Percentiles rank a stretch among this genome's conserved stretches.
phyloP scores from a whole-genome alignment of 75 land plant genomes.

The Picea glauca region DNA sequence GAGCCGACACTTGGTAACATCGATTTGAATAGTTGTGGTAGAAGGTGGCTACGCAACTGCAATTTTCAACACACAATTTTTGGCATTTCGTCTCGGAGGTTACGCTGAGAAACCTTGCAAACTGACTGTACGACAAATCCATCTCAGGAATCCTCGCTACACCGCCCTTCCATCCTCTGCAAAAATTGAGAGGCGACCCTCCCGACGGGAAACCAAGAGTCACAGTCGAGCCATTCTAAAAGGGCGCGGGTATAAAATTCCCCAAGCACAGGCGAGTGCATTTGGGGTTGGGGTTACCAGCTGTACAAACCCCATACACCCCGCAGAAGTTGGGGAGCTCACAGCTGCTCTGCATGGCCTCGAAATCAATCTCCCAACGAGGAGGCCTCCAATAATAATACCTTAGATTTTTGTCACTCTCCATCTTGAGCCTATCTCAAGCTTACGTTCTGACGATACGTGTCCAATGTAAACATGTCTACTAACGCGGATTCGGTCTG shows the following conservation, averaged over 20 bases:
- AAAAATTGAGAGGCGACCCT: constrained; percentile 10
- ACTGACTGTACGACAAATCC: constrained; percentile 47
- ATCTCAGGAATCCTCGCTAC: constrained; percentile 35
- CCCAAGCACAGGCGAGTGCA: constrained; percentile 26
- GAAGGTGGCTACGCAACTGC: constrained; percentile 53
- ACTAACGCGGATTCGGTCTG: constrained; percentile 36
- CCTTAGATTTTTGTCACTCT: constrained; percentile 55
- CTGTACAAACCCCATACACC: constrained; percentile 47
- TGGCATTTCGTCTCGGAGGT: constrained; percentile 35
- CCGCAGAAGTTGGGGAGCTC: constrained; percentile 67
- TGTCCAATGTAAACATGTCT: constrained; percentile 44
- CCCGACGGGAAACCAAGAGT: neutral
- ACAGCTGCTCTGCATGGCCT: constrained; percentile 43
- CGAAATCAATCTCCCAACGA: constrained; percentile 42
- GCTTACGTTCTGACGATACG: constrained; percentile 23
- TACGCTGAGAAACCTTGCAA: constrained; percentile 24
- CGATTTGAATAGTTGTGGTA: constrained; percentile 35
- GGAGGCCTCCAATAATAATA: constrained; percentile 45
- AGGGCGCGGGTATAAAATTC: neutral
- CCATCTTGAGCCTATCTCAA: constrained; percentile 43
- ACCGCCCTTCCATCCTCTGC: neutral
- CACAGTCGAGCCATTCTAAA: neutral
- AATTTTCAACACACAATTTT: constrained; percentile 30
- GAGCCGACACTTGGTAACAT: constrained; percentile 39
- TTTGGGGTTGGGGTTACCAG: neutral